These are phyloP conservation scores for Aspergillus heteromorphus DNA, from an alignment of 495 filamentous ascomycete species.

Conservation along the genomic window DNA sequence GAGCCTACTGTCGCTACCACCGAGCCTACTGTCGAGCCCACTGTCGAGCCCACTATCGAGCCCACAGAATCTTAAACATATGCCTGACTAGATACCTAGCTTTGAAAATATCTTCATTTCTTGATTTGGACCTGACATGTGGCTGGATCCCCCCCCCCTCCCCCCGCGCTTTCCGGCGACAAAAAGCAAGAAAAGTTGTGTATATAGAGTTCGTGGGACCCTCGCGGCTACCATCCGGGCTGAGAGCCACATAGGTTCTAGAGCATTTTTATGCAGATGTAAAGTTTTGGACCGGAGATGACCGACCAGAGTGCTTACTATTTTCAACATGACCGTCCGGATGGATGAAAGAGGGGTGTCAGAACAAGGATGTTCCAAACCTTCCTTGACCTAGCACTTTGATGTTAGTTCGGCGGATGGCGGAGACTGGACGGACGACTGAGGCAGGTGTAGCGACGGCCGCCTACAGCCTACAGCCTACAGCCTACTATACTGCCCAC, in stretches of 20 bases:
- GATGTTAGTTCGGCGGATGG: no score
- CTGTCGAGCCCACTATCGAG: not conserved
- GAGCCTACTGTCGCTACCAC: no score
- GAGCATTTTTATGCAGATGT: not conserved
- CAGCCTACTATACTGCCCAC: no score
- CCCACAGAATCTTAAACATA: not conserved
- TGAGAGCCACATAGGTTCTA: not conserved
- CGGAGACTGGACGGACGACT: not conserved
- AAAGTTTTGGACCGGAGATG: no score
- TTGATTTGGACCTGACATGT: not conserved
- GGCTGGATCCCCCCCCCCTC: not conserved
- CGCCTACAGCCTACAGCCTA: no score
- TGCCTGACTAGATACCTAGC: not conserved
- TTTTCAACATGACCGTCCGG: no score
- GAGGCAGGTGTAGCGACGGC: no score
- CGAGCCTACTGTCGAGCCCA: no score
- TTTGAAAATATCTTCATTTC: not conserved
- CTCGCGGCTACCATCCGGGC: not conserved
- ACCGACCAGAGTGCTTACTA: no score
- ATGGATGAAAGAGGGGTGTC: not conserved
- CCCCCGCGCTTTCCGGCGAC: no score
- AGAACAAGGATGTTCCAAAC: not conserved
- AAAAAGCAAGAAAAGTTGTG: not conserved
- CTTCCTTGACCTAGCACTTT: not conserved
- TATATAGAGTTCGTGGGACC: not conserved